A percentile compares a stretch with the other conserved stretches of the same genome.
Evolutionary conservation across 257 asterid species (phyloP).

Genomic region (Solanum ahanhuiri): DNA sequence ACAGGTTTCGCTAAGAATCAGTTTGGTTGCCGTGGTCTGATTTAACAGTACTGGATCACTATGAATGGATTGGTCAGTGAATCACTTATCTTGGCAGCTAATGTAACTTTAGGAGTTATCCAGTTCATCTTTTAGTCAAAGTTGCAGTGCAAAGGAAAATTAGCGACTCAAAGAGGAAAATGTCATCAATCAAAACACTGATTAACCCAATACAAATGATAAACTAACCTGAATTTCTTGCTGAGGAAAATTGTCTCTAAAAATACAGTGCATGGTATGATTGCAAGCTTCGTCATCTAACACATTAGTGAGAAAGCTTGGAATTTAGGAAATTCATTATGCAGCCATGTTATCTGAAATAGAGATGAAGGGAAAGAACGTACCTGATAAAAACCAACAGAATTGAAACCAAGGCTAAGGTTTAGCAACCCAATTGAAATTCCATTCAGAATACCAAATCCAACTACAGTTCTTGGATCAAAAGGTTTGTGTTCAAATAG

Average conservation of each 20-base stretch:
- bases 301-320: slow-evolving; percentile 7
- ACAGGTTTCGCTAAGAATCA: neutral
- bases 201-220: neutral
- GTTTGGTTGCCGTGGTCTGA: neutral
- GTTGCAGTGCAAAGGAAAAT: neutral
- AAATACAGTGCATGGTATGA: slow-evolving; percentile 84
- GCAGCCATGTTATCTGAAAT: neutral
- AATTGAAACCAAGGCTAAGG: slow-evolving; percentile 89
- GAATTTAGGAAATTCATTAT: slow-evolving; percentile 4
- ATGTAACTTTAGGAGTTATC: neutral
- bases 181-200: neutral
- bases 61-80: neutral
- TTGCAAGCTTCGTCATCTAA: slow-evolving; percentile 91
- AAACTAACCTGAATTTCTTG: slow-evolving; percentile 71
- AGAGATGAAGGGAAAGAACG: neutral
- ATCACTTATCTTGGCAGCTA: neutral
- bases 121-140: neutral
- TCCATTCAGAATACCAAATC: slow-evolving; percentile 83
- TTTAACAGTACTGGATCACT: neutral
- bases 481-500: slow-evolving; percentile 82
- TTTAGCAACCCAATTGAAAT: slow-evolving; percentile 77
- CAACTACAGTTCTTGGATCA: slow-evolving; percentile 54
- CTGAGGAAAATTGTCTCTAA: slow-evolving; percentile 78
- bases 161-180: neutral
- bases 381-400: slow-evolving; percentile 93